phyloP scores from a whole-genome alignment of 352 stramenopile genomes.

The Phytophthora syringae region DNA sequence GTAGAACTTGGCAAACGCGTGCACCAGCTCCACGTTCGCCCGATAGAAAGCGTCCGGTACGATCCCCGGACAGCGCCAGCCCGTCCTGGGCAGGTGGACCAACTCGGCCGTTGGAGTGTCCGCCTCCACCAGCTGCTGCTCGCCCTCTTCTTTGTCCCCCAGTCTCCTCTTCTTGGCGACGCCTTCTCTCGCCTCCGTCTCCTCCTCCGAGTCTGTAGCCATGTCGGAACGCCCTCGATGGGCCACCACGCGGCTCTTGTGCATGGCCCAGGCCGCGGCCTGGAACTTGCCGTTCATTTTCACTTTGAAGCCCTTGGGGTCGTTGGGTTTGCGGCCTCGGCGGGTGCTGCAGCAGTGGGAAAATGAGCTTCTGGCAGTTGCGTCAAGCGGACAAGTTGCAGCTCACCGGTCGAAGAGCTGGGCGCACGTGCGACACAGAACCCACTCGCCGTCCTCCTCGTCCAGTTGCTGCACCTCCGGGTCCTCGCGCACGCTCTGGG shows the following conservation, averaged over 20 bases:
- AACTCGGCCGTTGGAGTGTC: slow-evolving; percentile 2
- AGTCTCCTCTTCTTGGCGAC: slow-evolving; percentile 22
- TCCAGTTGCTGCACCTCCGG: slow-evolving; percentile 60
- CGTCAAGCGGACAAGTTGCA: background rate
- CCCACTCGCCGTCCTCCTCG: slow-evolving; percentile 66
- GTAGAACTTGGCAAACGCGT: slow-evolving; percentile 76
- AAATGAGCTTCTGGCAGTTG: background rate
- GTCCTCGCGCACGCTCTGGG: slow-evolving; percentile 58
- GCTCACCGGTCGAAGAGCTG: slow-evolving; percentile 59
- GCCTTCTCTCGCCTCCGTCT: slow-evolving; percentile 14
- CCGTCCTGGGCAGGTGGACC: slow-evolving; percentile 56
- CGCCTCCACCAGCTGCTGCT: background rate
- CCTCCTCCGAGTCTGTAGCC: slow-evolving; percentile 12
- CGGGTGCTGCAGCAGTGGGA: slow-evolving; percentile 41
- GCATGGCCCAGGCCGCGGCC: slow-evolving; percentile 68
- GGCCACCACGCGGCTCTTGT: slow-evolving; percentile 67
- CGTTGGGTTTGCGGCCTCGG: slow-evolving; percentile 64
- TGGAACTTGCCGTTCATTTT: slow-evolving; percentile 79
- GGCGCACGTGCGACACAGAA: slow-evolving; percentile 67
- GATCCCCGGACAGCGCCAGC: slow-evolving; percentile 67
- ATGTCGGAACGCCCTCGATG: slow-evolving; percentile 28
- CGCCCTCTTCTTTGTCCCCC: slow-evolving; percentile 3
- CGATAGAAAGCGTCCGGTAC: slow-evolving; percentile 64
- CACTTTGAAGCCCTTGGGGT: slow-evolving; percentile 69
- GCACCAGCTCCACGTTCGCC: slow-evolving; percentile 53